Evolutionary conservation across 148 eudicot genomes (phyloP).

Genomic region (Rhododendron molle): DNA sequence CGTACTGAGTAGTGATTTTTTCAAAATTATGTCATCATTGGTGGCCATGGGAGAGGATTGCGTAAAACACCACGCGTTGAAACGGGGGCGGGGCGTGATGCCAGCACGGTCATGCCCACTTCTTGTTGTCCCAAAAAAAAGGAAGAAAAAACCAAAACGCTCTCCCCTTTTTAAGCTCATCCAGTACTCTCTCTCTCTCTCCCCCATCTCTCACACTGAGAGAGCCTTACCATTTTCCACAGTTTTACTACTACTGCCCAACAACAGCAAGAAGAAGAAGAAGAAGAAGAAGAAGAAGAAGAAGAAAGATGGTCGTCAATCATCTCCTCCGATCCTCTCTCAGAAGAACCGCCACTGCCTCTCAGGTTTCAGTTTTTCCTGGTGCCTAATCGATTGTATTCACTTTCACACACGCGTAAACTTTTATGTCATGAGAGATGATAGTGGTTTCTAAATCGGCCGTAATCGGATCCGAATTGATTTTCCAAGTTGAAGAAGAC

Average conservation of each 20-base stretch:
- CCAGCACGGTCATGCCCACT: background rate
- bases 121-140: background rate
- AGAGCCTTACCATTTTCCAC: background rate
- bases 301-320: constrained; percentile 13
- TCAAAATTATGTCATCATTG: background rate
- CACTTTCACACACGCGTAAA: background rate
- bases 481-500: background rate
- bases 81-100: background rate
- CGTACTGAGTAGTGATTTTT: no score
- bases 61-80: background rate
- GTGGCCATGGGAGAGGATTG: background rate
- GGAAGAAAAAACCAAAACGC: background rate
- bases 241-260: background rate
- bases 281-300: background rate
- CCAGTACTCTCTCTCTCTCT: background rate
- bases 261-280: background rate
- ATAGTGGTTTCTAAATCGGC: background rate
- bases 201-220: background rate
- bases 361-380: background rate
- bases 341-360: constrained; percentile 17
- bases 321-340: constrained; percentile 30
- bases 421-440: background rate
- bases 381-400: background rate
- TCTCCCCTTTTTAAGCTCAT: background rate
- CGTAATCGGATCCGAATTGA: background rate